These are phyloP conservation scores for Pythium phragmiticola DNA, from an alignment of 352 stramenopile species.

Conservation along the genomic window DNA sequence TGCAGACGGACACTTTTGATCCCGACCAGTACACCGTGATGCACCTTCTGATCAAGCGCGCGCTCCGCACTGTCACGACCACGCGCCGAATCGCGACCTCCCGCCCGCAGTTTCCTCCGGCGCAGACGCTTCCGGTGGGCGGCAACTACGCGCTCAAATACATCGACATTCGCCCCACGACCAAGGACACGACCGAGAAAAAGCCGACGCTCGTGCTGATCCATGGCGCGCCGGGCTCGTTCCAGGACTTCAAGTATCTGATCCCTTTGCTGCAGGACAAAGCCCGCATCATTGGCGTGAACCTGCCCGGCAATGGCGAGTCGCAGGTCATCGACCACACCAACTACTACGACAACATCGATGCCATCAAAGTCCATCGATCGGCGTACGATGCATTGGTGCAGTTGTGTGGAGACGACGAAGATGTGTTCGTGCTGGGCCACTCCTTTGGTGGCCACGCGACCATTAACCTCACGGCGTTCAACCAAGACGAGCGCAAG, in stretches of 20 bases:
- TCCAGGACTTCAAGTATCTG: constrained; percentile 55
- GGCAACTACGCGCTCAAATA: constrained; percentile 25
- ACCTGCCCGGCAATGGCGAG: constrained; percentile 30
- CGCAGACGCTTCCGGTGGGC: constrained; percentile 12
- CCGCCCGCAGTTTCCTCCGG: constrained; percentile 10
- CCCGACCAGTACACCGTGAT: not conserved
- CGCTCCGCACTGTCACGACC: not conserved
- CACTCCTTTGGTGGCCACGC: constrained; percentile 37
- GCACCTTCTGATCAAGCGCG: not conserved
- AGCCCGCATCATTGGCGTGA: constrained; percentile 30
- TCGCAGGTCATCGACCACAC: constrained; percentile 19
- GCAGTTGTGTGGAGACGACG: constrained; percentile 21
- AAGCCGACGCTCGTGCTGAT: constrained; percentile 43
- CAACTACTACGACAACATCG: constrained; percentile 28
- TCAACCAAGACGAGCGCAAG: constrained; percentile 18
- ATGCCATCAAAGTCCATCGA: constrained; percentile 16
- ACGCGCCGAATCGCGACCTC: constrained; percentile 7
- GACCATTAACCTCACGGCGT: constrained; percentile 28
- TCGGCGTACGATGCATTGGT: constrained; percentile 29
- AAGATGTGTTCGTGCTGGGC: constrained; percentile 30
- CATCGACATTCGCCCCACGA: constrained; percentile 19
- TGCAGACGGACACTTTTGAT: not conserved
- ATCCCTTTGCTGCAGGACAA: constrained; percentile 36
- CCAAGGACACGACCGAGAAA: constrained; percentile 8
- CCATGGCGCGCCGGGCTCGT: constrained; percentile 54